Conservation (phyloP, 2,329 filamentous ascomycete species). For the Ceratocystis ficicola region DNA sequence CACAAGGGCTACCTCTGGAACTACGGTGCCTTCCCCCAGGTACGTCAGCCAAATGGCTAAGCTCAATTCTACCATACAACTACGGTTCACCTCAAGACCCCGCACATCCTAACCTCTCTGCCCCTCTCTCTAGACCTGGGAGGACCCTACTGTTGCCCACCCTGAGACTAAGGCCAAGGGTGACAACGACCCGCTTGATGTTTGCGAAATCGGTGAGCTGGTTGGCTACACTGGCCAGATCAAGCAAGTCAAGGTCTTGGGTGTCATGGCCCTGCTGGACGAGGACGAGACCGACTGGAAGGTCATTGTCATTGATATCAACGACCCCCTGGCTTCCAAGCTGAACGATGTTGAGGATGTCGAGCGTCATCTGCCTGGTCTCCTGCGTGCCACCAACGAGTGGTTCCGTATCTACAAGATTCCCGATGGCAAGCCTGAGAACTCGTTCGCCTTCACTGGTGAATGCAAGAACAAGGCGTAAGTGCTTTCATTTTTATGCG, state of each 20-base stretch:
- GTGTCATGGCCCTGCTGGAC: constrained; percentile 97
- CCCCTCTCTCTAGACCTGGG: constrained; percentile 64
- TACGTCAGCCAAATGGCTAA: constrained; percentile 34
- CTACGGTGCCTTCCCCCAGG: constrained; percentile 98
- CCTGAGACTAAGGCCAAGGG: constrained; percentile 99
- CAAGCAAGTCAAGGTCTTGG: constrained; percentile 99
- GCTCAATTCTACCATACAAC: constrained; percentile 1
- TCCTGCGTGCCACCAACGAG: constrained; percentile 95
- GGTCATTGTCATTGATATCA: constrained; percentile 98
- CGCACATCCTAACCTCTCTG: neutral
- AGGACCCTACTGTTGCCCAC: constrained; percentile 91
- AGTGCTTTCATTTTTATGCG: constrained; percentile 35
- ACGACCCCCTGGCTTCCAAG: constrained; percentile 91
- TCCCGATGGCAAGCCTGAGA: constrained; percentile 99
- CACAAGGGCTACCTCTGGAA: constrained; percentile 99
- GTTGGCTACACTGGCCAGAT: constrained; percentile 92
- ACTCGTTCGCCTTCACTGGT: constrained; percentile 99
- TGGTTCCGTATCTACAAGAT: constrained; percentile 99
- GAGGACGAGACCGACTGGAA: constrained; percentile 99
- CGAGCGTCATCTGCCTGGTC: constrained; percentile 91
- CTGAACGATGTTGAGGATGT: constrained; percentile 98
- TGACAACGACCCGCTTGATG: constrained; percentile 97
- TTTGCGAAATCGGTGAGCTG: constrained; percentile 98
- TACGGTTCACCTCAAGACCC: constrained; percentile 2
- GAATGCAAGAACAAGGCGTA: constrained; percentile 98